Conservation (phyloP, 768 basidiomycete species). For the Piloderma croceum region DNA sequence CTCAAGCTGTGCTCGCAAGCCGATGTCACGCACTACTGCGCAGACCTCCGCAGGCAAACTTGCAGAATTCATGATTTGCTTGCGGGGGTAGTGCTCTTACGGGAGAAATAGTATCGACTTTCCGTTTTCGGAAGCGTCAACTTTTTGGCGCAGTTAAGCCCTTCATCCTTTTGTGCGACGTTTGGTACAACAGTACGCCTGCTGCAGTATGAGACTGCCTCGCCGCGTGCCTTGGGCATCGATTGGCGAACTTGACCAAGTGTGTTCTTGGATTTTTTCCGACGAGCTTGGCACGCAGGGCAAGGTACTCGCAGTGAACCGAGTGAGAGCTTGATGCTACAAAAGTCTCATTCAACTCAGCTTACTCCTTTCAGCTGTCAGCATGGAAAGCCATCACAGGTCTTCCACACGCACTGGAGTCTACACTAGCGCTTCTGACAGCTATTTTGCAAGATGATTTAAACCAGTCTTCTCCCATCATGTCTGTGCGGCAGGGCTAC, state of each 20-base stretch:
- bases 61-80: too few species aligned
- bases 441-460: slow-evolving; percentile 52
- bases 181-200: too few species aligned
- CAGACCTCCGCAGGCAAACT: too few species aligned
- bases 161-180: slow-evolving; percentile 8
- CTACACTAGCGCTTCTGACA: slow-evolving; percentile 56
- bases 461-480: slow-evolving; percentile 24
- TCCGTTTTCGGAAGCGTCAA: too few species aligned
- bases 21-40: too few species aligned
- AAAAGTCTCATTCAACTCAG: not conserved
- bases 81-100: too few species aligned
- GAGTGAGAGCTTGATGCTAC: slow-evolving; percentile 53
- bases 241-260: slow-evolving; percentile 62
- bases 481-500: slow-evolving; percentile 70
- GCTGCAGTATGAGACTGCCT: slow-evolving; percentile 63
- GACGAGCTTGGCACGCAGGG: slow-evolving; percentile 57
- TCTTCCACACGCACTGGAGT: slow-evolving; percentile 80
- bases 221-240: slow-evolving; percentile 77
- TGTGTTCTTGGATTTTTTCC: slow-evolving; percentile 70
- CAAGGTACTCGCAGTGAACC: slow-evolving; percentile 53
- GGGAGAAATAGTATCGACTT: too few species aligned
- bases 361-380: slow-evolving; percentile 45
- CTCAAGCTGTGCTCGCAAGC: too few species aligned
- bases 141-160: slow-evolving; percentile 1
- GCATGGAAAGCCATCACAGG: slow-evolving; percentile 73